These are phyloP conservation scores for Globisporangium perplexum DNA, from an alignment of 352 stramenopile genomes.

Conservation along the genomic window DNA sequence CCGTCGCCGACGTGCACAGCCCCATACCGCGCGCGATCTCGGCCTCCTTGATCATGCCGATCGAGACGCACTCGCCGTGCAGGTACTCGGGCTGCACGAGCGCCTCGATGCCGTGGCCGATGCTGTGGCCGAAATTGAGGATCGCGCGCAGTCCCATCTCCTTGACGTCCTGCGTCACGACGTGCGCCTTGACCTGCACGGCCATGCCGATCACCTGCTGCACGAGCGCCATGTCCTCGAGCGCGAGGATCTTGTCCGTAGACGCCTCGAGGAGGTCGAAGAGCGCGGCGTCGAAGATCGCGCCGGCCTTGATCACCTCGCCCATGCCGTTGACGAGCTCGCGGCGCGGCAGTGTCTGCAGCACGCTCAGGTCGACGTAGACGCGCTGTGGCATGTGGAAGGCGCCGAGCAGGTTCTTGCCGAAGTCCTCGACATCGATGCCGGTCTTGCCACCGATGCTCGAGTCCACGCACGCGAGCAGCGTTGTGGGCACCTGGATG, in stretches of 20 bases:
- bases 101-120: slow-evolving; percentile 98
- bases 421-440: slow-evolving; percentile 91
- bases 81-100: slow-evolving; percentile 93
- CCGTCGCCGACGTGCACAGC: slow-evolving; percentile 59
- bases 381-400: slow-evolving; percentile 98
- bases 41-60: slow-evolving; percentile 96
- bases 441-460: slow-evolving; percentile 98
- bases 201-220: slow-evolving; percentile 59
- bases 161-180: slow-evolving; percentile 94
- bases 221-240: slow-evolving; percentile 61
- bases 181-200: slow-evolving; percentile 92
- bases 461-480: slow-evolving; percentile 99
- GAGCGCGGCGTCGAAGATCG: slow-evolving; percentile 93
- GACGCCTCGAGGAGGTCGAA: slow-evolving; percentile 93
- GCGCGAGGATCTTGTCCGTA: slow-evolving; percentile 71
- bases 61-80: slow-evolving; percentile 96
- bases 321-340: slow-evolving; percentile 94
- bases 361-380: slow-evolving; percentile 92
- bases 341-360: slow-evolving; percentile 94
- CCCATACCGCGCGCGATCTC: slow-evolving; percentile 88
- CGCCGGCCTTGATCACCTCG: slow-evolving; percentile 98
- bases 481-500: slow-evolving; percentile 93
- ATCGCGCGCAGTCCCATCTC: slow-evolving; percentile 95
- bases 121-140: slow-evolving; percentile 99
- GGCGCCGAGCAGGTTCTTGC: slow-evolving; percentile 98